phyloP scores from a whole-genome alignment of 306 rosid genomes.

The Dryas octopetala region DNA sequence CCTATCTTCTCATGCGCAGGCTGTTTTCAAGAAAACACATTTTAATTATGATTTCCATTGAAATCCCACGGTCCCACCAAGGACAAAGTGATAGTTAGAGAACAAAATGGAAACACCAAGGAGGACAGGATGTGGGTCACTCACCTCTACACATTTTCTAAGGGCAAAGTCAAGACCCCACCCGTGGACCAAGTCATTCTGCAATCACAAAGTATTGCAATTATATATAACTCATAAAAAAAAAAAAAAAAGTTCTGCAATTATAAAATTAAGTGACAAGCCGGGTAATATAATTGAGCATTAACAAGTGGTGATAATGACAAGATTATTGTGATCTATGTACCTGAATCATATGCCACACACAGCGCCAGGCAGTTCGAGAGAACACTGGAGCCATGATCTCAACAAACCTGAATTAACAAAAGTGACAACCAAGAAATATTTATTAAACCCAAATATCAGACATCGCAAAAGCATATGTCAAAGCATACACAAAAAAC shows the following conservation, averaged over 20 bases:
- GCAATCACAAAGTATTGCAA: constrained; percentile 23
- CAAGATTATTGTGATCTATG: not conserved
- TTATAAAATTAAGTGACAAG: not conserved
- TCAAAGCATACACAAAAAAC: constrained; percentile 13
- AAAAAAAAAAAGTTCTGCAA: not conserved
- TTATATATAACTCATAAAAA: not conserved
- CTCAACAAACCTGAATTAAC: constrained; percentile 76
- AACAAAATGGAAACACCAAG: constrained; percentile 11
- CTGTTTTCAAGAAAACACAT: constrained; percentile 37
- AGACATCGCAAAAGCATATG: constrained; percentile 8
- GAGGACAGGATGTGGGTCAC: constrained; percentile 22
- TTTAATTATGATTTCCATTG: constrained; percentile 16
- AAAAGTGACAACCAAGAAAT: not conserved
- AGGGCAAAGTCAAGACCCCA: constrained; percentile 99
- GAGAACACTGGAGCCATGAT: constrained; percentile 99
- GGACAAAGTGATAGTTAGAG: not conserved
- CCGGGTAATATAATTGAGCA: constrained; percentile 14
- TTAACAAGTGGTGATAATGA: constrained; percentile 5
- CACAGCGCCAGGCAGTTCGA: constrained; percentile 97
- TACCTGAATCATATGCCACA: constrained; percentile 99
- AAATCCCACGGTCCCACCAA: constrained; percentile 1
- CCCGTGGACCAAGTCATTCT: constrained; percentile 98
- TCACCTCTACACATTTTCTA: constrained; percentile 89
- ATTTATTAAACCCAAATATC: constrained; percentile 1
- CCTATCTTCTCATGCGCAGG: constrained; percentile 99